phyloP scores from a whole-genome alignment of 2,329 filamentous ascomycete genomes.

The Pestalotiopsis sp. region DNA sequence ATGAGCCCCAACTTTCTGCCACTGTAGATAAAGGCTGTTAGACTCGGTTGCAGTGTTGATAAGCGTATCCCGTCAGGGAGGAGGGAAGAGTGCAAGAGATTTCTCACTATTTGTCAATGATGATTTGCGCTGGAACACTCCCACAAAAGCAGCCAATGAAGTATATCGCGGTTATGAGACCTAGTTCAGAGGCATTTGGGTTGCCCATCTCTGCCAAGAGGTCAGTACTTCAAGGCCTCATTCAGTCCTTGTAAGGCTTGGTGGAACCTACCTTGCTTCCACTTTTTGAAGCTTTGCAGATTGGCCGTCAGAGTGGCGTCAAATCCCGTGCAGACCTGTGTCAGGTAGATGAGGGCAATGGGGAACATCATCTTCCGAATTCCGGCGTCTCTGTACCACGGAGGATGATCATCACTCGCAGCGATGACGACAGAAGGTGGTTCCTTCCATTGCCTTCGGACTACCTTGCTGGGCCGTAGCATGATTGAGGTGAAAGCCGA shows the following conservation, averaged over 20 bases:
- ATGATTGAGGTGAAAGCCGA: background rate
- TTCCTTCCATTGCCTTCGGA: background rate
- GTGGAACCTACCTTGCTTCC: slow-evolving; percentile 9
- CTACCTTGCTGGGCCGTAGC: background rate
- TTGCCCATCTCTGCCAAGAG: background rate
- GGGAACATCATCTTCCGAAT: slow-evolving; percentile 3
- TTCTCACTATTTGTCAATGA: slow-evolving; percentile 9
- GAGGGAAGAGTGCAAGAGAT: background rate
- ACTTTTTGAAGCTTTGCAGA: slow-evolving; percentile 12
- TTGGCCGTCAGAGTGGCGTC: slow-evolving; percentile 13
- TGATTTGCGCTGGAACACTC: slow-evolving; percentile 1
- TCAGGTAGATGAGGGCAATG: slow-evolving; percentile 8
- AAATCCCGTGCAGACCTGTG: slow-evolving; percentile 13
- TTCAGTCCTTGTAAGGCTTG: background rate
- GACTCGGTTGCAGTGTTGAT: background rate
- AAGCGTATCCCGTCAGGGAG: background rate
- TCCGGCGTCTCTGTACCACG: background rate
- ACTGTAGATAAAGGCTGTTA: background rate
- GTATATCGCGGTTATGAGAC: slow-evolving; percentile 10
- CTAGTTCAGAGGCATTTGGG: slow-evolving; percentile 4
- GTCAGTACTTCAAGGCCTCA: background rate
- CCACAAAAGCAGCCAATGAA: slow-evolving; percentile 11
- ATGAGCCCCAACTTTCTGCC: slow-evolving; percentile 8
- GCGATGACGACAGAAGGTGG: background rate
- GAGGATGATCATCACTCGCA: background rate